phyloP scores from a whole-genome alignment of 352 stramenopile species.

The Phytophthora niederhauseri region DNA sequence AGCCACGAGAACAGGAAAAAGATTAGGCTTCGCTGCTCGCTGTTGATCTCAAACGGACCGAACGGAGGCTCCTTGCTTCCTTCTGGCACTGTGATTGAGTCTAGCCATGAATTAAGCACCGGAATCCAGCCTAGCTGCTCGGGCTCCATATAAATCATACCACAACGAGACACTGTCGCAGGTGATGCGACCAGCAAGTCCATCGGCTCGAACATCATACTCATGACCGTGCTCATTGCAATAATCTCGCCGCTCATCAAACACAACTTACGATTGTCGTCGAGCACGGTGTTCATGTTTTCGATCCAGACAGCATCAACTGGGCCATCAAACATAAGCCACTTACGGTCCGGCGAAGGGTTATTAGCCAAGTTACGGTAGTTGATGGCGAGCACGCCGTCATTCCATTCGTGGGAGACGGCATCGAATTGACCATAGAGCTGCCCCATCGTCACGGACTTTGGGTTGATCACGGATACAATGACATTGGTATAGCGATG shows the following conservation, averaged over 20 bases:
- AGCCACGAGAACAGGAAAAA: conserved; percentile 87
- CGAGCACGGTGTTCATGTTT: conserved; percentile 96
- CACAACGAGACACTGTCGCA: conserved; percentile 93
- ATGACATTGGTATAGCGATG: conserved; percentile 77
- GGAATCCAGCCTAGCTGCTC: conserved; percentile 92
- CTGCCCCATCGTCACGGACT: conserved; percentile 94
- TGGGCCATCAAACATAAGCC: conserved; percentile 94
- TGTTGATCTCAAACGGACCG: conserved; percentile 76
- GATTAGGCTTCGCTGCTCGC: conserved; percentile 73
- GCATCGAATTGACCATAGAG: conserved; percentile 95
- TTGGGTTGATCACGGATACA: conserved; percentile 92
- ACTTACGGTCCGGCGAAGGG: conserved; percentile 84
- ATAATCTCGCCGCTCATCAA: conserved; percentile 96
- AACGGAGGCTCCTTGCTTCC: conserved; percentile 17
- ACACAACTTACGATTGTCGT: conserved; percentile 95
- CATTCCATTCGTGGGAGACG: conserved; percentile 95
- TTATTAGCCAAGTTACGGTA: conserved; percentile 88
- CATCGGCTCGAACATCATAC: conserved; percentile 97
- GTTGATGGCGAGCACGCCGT: conserved; percentile 94
- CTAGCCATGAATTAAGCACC: conserved; percentile 91
- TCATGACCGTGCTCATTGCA: conserved; percentile 94
- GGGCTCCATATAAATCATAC: conserved; percentile 96
- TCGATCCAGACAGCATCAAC: conserved; percentile 96
- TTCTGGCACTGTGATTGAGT: conserved; percentile 59
- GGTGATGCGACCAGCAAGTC: conserved; percentile 94